Percentiles rank a stretch among this genome's conserved stretches.
Conservation (phyloP, 139 green algal species). For the Mychonastes homosphaera region DNA sequence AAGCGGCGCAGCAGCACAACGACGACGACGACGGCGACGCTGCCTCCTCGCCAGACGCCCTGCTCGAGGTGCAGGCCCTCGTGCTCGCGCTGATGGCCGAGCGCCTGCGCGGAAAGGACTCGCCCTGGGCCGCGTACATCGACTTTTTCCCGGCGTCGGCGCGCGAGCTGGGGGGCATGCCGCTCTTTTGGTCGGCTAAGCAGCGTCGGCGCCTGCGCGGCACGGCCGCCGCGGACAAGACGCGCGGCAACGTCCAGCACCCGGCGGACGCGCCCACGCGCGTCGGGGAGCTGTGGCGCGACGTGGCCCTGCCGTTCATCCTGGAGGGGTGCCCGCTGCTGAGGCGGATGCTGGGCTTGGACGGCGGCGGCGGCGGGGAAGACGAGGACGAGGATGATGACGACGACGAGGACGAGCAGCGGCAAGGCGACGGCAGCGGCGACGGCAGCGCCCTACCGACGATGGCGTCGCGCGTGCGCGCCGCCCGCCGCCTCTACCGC, state of each 20-base stretch:
- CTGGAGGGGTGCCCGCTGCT: background rate
- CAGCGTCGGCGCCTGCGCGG: constrained; percentile 35
- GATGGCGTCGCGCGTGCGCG: too few species aligned
- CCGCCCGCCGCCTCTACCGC: constrained; percentile 32
- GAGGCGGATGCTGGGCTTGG: too few species aligned
- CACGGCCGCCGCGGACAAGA: constrained; percentile 41
- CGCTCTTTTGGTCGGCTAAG: constrained; percentile 39
- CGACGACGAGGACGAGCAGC: too few species aligned
- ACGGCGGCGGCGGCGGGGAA: too few species aligned
- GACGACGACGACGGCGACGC: background rate
- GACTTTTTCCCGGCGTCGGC: constrained; percentile 26
- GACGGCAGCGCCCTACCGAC: too few species aligned
- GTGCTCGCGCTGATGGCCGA: constrained; percentile 41
- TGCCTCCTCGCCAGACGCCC: background rate
- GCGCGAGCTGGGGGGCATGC: constrained; percentile 35
- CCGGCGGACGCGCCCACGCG: constrained; percentile 39
- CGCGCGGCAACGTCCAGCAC: constrained; percentile 31
- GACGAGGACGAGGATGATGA: too few species aligned
- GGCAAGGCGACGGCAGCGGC: too few species aligned
- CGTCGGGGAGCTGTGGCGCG: constrained; percentile 22
- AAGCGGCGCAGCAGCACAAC: background rate
- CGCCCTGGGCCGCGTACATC: constrained; percentile 31
- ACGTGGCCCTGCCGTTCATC: constrained; percentile 25
- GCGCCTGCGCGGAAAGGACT: constrained; percentile 3
- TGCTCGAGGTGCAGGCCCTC: constrained; percentile 33